phyloP scores from a whole-genome alignment of 306 rosid species.

The Vigna angularis region DNA sequence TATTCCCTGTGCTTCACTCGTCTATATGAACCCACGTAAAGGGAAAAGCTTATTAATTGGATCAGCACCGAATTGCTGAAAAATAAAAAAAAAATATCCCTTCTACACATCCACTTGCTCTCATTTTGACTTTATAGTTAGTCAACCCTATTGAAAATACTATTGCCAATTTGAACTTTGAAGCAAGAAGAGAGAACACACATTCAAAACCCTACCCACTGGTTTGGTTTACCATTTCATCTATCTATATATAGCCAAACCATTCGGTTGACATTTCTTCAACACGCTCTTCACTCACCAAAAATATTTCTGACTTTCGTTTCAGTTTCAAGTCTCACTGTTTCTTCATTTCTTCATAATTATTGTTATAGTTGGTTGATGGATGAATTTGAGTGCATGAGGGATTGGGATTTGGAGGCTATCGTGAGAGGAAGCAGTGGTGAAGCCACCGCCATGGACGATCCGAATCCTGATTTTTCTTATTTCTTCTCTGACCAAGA shows the following conservation, averaged over 20 bases:
- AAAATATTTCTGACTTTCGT: not conserved
- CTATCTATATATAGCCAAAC: constrained; percentile 39
- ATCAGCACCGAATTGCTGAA: constrained; percentile 40
- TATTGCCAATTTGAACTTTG: constrained; percentile 35
- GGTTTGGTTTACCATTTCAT: not conserved
- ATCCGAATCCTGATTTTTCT: constrained; percentile 34
- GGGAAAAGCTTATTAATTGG: constrained; percentile 1
- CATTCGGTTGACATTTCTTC: constrained; percentile 41
- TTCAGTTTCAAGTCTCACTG: not conserved
- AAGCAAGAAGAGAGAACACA: not conserved
- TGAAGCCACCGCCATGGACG: constrained; percentile 42
- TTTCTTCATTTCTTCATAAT: not conserved
- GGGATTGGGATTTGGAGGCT: constrained; percentile 92
- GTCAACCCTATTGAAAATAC: constrained; percentile 61
- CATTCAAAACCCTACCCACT: constrained; percentile 36
- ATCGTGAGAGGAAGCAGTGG: constrained; percentile 65
- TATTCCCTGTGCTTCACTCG: not conserved
- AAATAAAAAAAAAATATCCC: not conserved
- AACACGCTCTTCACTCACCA: constrained; percentile 16
- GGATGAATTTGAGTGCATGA: constrained; percentile 51
- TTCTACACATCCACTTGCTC: constrained; percentile 38
- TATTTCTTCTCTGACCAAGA: constrained; percentile 49
- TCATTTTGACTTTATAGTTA: constrained; percentile 54
- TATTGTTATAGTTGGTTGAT: not conserved
- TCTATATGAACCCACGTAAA: not conserved